These are phyloP conservation scores for Pisolithus thermaeus DNA, from an alignment of 1,284 basidiomycete species.

Conservation along the genomic window DNA sequence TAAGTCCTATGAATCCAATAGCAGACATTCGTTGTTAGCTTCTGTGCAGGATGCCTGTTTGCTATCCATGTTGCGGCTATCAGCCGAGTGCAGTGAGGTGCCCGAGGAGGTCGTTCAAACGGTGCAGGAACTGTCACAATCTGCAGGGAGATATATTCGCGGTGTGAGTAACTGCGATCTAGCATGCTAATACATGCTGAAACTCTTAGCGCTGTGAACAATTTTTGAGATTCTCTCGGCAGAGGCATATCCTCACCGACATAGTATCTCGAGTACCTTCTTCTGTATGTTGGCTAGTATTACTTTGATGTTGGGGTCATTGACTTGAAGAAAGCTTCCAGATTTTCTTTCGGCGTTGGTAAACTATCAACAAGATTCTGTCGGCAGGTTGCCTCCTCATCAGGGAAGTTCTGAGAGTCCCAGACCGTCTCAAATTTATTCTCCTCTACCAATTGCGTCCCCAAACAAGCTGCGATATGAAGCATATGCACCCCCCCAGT, in stretches of 20 bases:
- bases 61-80: constrained; percentile 60
- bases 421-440: constrained; percentile 20
- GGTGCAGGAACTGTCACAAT: constrained; percentile 40
- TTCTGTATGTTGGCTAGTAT: constrained; percentile 37
- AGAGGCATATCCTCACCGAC: constrained; percentile 37
- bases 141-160: constrained; percentile 47
- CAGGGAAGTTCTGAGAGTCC: constrained; percentile 10
- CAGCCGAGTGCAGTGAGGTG: constrained; percentile 50
- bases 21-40: constrained; percentile 32
- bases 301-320: background rate
- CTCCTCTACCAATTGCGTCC: constrained; percentile 24
- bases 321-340: constrained; percentile 47
- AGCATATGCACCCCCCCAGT: constrained; percentile 60
- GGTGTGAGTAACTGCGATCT: constrained; percentile 34
- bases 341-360: constrained; percentile 55
- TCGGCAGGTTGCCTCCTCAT: constrained; percentile 7
- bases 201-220: constrained; percentile 58
- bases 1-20: background rate
- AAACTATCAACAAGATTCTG: constrained; percentile 25
- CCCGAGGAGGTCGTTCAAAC: constrained; percentile 37
- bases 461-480: constrained; percentile 56
- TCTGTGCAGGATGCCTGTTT: constrained; percentile 66
- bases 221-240: constrained; percentile 45
- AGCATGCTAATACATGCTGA: background rate
- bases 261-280: constrained; percentile 43